These are phyloP conservation scores for Pleodorina starrii DNA, from an alignment of 139 green algal species.

Conservation along the genomic window DNA sequence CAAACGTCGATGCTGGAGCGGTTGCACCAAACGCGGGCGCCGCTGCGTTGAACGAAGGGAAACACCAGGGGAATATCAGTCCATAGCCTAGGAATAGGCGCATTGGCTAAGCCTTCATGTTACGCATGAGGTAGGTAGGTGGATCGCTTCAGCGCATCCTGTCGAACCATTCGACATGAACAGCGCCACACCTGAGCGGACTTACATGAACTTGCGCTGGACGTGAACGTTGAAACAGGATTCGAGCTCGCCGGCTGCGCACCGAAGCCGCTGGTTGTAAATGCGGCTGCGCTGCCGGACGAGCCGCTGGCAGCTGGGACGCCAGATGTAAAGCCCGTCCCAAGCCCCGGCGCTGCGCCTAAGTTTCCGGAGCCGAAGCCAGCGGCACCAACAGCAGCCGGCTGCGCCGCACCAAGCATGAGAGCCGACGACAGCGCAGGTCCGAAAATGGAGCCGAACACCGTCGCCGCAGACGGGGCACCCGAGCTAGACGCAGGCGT, in stretches of 20 bases:
- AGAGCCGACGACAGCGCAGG: not conserved
- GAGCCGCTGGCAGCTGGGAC: not conserved
- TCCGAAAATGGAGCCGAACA: not conserved
- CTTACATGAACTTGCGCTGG: conserved; percentile 6
- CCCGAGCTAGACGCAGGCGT: not conserved
- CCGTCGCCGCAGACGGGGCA: not conserved
- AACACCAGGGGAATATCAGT: too few species aligned
- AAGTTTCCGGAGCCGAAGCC: not conserved
- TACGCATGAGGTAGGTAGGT: too few species aligned
- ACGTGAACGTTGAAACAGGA: not conserved
- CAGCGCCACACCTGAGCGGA: not conserved
- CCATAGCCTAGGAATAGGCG: too few species aligned
- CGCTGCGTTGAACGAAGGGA: not conserved
- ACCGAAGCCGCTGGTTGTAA: not conserved
- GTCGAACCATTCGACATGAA: not conserved
- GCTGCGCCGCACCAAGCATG: not conserved
- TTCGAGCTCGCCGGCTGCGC: not conserved
- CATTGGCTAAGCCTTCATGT: too few species aligned
- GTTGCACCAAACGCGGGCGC: not conserved
- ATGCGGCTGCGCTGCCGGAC: not conserved
- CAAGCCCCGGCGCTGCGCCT: not conserved
- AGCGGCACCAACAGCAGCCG: not conserved
- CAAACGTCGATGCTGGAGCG: not conserved
- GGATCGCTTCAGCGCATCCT: too few species aligned
- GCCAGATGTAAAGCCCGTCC: not conserved